Base-by-base conservation (phyloP, 176 grass and related monocot genomes). In the Oryza coarctata region DNA sequence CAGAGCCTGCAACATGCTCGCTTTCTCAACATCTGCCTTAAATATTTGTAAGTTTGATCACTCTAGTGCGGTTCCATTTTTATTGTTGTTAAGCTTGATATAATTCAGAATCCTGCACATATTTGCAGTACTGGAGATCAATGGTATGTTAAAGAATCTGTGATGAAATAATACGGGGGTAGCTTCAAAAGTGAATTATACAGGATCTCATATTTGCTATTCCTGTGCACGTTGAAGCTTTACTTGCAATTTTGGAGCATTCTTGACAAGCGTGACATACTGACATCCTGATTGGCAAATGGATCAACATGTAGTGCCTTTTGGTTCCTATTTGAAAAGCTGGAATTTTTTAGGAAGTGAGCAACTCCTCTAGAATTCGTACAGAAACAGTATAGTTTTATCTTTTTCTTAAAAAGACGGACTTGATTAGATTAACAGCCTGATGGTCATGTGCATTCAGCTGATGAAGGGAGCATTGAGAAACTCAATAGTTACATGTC, bases 1-100 rank as follows among this genome's bases (percentile, higher is more conserved):
- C 96, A 95, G 84, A 93, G 88, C 80, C 90, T 83, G 69, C 85
- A 95, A 90, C 90, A 94, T 78, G 83, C 79, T 31, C 86, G 96
- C 26, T 95, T 94, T 88, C 87, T 95, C 66, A 95, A 99, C 57
- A 95, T 99, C 76, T 79, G 85, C 68, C 79, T 99, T 40, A 90
- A 88, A 80, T 99, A 90, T 80, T 94, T 88, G 97, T 96, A 74
- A 96, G 91, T 90, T 23, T 28, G 20, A 43, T 82, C 65, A 20
- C 39, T 50, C 35, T 32, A 44, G 39, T 65, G 47, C 17, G 43
- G 79, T 63, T 63, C 28, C 70, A 84, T 22, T 38, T 88, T 41
- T 43, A 18, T 62, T 12, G 50, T 74, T 63, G 52, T 50, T 73
- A 9, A 17, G 63, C 35, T 81, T 76, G 70, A 70, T 67, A 45